Evolutionary conservation across 768 basidiomycete species (phyloP).

Genomic region (Lenzites betulinus): DNA sequence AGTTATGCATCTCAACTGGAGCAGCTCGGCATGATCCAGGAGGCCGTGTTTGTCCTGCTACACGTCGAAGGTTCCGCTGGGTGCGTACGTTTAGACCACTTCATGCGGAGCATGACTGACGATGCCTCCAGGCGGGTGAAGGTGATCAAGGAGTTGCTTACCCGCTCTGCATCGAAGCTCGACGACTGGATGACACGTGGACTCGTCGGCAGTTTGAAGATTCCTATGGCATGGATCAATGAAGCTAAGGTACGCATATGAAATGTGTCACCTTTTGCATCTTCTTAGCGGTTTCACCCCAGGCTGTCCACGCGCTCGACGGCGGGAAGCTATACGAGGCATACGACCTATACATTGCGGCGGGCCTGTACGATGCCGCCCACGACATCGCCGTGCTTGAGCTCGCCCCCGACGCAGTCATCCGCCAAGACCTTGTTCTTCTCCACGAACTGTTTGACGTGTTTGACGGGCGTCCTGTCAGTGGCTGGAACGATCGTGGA

Average conservation of each 20-base stretch:
- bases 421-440: conserved; percentile 57
- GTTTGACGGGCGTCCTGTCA: conserved; percentile 60
- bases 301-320: conserved; percentile 71
- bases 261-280: background rate
- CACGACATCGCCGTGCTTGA: conserved; percentile 86
- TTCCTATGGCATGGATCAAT: conserved; percentile 87
- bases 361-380: conserved; percentile 69
- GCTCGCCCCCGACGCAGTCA: conserved; percentile 84
- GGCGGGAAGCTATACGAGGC: conserved; percentile 67
- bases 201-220: conserved; percentile 71
- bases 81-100: conserved; percentile 48
- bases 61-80: conserved; percentile 82
- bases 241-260: conserved; percentile 70
- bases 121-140: conserved; percentile 64
- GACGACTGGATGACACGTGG: conserved; percentile 77
- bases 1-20: conserved; percentile 90
- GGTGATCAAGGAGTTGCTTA: conserved; percentile 79
- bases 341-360: conserved; percentile 74
- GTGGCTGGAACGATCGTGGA: conserved; percentile 82
- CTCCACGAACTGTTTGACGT: conserved; percentile 68
- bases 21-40: conserved; percentile 74
- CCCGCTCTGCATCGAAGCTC: conserved; percentile 62
- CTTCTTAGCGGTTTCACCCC: background rate
- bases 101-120: background rate
- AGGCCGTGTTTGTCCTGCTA: conserved; percentile 86